Percentiles rank a stretch among this genome's conserved stretches.
phyloP scores from a whole-genome alignment of 306 rosid genomes.

The Gynostemma pentaphyllum region DNA sequence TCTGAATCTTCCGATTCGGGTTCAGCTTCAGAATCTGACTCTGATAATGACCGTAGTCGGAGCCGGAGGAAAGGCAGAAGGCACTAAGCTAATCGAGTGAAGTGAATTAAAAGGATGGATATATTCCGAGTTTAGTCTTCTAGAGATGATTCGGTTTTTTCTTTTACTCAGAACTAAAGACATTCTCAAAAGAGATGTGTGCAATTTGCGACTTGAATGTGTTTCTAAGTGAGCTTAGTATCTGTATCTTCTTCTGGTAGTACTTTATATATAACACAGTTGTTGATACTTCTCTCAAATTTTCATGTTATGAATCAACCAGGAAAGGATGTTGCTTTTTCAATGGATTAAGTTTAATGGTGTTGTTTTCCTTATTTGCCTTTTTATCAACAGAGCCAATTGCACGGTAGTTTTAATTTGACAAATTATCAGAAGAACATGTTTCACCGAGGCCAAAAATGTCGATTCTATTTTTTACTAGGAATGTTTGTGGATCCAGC shows the following conservation, averaged over 20 bases:
- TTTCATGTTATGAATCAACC: background rate
- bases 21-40: constrained; percentile 44
- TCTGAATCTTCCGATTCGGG: constrained; percentile 73
- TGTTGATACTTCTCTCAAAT: background rate
- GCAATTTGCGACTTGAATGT: background rate
- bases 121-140: background rate
- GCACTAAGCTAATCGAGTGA: constrained; percentile 19
- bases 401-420: background rate
- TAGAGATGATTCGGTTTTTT: background rate
- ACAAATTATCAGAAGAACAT: too few relatives aligned
- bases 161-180: background rate
- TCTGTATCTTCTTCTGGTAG: background rate
- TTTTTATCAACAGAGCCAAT: background rate
- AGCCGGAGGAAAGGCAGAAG: constrained; percentile 58
- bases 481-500: too few relatives aligned
- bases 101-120: constrained; percentile 6
- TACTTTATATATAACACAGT: background rate
- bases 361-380: background rate
- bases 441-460: too few relatives aligned
- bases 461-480: too few relatives aligned
- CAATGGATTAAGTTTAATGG: background rate
- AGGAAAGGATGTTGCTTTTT: background rate
- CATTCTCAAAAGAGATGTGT: background rate
- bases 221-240: background rate
- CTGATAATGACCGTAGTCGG: constrained; percentile 63